Evolutionary conservation across 1,284 basidiomycete species (phyloP).

Genomic region (Papiliotrema flavescens): DNA sequence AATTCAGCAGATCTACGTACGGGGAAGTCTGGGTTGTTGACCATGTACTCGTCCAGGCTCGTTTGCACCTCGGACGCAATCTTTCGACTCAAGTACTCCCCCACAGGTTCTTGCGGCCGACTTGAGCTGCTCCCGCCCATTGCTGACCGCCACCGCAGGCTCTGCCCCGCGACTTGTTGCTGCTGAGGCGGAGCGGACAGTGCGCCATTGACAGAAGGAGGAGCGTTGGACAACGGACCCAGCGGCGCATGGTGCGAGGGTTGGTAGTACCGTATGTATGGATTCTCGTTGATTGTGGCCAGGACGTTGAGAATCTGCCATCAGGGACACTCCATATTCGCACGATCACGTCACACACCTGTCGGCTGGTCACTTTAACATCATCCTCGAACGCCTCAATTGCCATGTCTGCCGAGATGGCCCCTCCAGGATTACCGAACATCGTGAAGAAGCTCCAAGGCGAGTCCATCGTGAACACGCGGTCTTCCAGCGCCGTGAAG

Average conservation of each 20-base stretch:
- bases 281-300: conserved; percentile 88
- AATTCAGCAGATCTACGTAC: conserved; percentile 52
- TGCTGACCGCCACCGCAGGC: conserved; percentile 45
- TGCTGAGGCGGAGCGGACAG: conserved; percentile 48
- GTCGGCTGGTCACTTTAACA: conserved; percentile 59
- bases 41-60: conserved; percentile 79
- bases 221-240: conserved; percentile 63
- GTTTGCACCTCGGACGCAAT: conserved; percentile 78
- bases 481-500: conserved; percentile 81
- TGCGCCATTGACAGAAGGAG: conserved; percentile 12
- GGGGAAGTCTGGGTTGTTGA: conserved; percentile 77
- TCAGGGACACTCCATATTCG: too few relatives aligned
- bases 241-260: conserved; percentile 79
- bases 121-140: conserved; percentile 26
- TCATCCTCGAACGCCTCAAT: conserved; percentile 72
- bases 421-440: conserved; percentile 73
- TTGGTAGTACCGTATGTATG: conserved; percentile 89
- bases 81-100: conserved; percentile 64
- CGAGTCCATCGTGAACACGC: conserved; percentile 70
- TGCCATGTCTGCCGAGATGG: conserved; percentile 61
- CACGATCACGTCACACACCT: too few relatives aligned
- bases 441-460: conserved; percentile 80
- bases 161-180: conserved; percentile 38
- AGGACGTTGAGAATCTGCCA: conserved; percentile 81
- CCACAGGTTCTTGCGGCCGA: conserved; percentile 41